Evolutionary conservation across 441 rosid genomes (phyloP).

Genomic region (Daphne laureola): DNA sequence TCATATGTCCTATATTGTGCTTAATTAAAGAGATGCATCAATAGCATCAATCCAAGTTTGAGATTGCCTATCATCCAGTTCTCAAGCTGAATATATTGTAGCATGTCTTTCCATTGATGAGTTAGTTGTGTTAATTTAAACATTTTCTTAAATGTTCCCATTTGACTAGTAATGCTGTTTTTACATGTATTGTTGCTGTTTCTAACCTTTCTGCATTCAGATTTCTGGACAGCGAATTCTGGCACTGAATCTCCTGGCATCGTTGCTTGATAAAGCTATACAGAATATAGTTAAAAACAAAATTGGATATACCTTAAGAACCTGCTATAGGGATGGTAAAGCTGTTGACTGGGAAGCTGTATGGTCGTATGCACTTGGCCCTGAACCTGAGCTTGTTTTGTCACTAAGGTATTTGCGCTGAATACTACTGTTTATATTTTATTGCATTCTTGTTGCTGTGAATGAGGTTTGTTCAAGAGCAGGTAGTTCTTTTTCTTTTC

Average conservation of each 20-base stretch:
- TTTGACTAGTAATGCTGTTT: slow-evolving; percentile 2
- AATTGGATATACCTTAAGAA: slow-evolving; percentile 30
- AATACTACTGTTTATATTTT: slow-evolving; percentile 11
- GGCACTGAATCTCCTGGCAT: slow-evolving; percentile 68
- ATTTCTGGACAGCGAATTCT: slow-evolving; percentile 80
- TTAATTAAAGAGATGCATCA: too few relatives aligned
- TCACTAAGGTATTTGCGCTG: slow-evolving; percentile 50
- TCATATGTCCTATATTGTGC: slow-evolving; percentile 8
- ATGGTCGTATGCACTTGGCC: slow-evolving; percentile 96
- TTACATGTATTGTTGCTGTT: not conserved
- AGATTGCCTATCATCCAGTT: too few relatives aligned
- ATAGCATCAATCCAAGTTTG: too few relatives aligned
- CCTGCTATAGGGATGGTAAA: slow-evolving; percentile 21
- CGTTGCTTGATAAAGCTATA: slow-evolving; percentile 69
- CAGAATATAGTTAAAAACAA: slow-evolving; percentile 37
- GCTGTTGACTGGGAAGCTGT: slow-evolving; percentile 83
- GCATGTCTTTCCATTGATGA: not conserved
- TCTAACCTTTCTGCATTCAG: slow-evolving; percentile 28
- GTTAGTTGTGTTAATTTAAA: too few relatives aligned
- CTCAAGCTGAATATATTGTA: too few relatives aligned
- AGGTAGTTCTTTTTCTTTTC: too few relatives aligned
- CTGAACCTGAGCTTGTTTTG: slow-evolving; percentile 89
- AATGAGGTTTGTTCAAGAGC: not conserved
- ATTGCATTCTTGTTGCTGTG: not conserved
- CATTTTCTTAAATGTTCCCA: not conserved